Evolutionary conservation across 2,329 filamentous ascomycete species (phyloP), one percentile per base, ranked within the genome.

Genomic region (Pseudopithomyces maydicus): DNA sequence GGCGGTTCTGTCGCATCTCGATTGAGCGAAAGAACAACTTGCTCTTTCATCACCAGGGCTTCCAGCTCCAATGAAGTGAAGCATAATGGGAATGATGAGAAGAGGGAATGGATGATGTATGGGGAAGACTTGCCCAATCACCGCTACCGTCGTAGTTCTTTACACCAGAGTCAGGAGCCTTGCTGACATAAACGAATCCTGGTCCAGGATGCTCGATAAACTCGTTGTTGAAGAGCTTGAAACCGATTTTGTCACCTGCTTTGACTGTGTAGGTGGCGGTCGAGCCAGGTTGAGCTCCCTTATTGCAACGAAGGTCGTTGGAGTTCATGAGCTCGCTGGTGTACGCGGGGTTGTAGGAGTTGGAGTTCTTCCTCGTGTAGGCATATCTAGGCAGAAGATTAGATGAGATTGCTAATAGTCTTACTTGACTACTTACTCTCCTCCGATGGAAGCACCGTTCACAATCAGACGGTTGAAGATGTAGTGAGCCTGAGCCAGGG

Each of bases 101-200:
- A n/a, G 26, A 29, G 8, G 8, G 26, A 5, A 5, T 29, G 26
- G 8, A 8, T 29, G 8, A 8, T 8, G 8, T 5, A 29, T 29
- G 8, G 26, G 8, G 4, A 8, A 8, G 8, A 29, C 26, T 29
- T 29, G 26, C 26, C 73, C 73, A 76, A 45, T 73, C 71, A n/a
- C 72, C 82, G 52, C 88, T 83, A 62, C 88, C 88, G 75, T 92
- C 89, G 67, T 89, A 88, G 35, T 81, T 82, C 68, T 88, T 84
- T 57, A 90, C 82, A 72, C 86, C 88, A 74, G 88, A 84, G 26
- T 10, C 85, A 59, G 89, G 80, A 55, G 82, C 85, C 72, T 80
- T 74, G 57, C 66, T 69, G 56, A 76, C 66, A 65, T 76, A 76
- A 19, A 75, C 72, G 48, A 75, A 74, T 17, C 72, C 67, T n/a